Base-by-base conservation (phyloP, 352 stramenopile species). In the Elongisporangium undulatum region DNA sequence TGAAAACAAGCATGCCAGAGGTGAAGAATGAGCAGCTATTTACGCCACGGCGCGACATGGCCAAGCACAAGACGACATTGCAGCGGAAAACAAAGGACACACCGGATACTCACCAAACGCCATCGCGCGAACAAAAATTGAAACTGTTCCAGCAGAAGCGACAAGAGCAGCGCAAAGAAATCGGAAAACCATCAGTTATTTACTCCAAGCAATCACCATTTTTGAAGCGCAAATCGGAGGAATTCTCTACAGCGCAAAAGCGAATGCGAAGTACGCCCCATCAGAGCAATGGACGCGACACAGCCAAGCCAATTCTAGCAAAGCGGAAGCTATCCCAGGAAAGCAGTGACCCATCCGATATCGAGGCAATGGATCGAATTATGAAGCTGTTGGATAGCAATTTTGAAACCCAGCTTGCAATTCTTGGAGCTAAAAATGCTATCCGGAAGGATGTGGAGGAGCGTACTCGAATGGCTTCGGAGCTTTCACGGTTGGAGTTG, bases 181-280 rank as follows among this genome's bases (percentile, higher is more conserved):
- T 81, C 4, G 74, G 89, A 29, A 89, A 87, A 57, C 24, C 80
- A 2, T 69, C 61, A 10, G 58, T 61, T 0, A 53, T 75, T 6
- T 67, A 78, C 24, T 49, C 45, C 10, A 90, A 89, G 24, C 76
- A 86, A 51, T 72, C 64, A 34, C 67, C 60, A 51, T 59, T 77
- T 23, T 55, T 85, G 3, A 90, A 92, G 52, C 75, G 70, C n/a
- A 90, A 88, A 52, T 79, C 68, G 4, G 74, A 91, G 17, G 77
- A 87, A 24, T 60, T 79, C 13, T 66, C 54, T 1, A 60, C 57
- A 3, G 63, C 64, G 41, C 85, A 72, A 41, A 91, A 89, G 60
- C 66, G 71, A 3, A 78, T 74, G 61, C 63, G 68, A 19, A 67
- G 64, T 16, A 62, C 82, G 41, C 56, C 68, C 0, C 51, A 69